Evolutionary conservation across 139 green algal species (phyloP), one percentile per base, ranked within the genome.

Genomic region (Edaphochlamys debaryana): DNA sequence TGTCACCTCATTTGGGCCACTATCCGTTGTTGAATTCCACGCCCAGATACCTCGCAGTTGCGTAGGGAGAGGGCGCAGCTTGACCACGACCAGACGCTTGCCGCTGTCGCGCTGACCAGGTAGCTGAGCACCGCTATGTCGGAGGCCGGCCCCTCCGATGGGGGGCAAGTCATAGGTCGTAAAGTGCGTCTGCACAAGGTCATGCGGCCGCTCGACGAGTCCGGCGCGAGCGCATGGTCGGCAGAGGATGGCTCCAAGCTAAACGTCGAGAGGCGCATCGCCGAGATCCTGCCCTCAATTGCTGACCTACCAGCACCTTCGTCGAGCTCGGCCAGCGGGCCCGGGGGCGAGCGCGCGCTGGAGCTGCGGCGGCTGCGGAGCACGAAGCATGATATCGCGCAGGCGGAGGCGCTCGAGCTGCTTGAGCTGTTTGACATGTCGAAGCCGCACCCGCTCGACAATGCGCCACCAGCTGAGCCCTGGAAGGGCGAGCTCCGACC

Each of bases 221-320:
- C 58, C 66, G 67, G 64, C 23, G n/a, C n/a, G n/a, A n/a, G n/a
- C n/a, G n/a, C n/a, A n/a, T n/a, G n/a, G n/a, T n/a, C n/a, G n/a
- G n/a, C n/a, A n/a, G n/a, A n/a, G n/a, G n/a, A n/a, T n/a, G n/a
- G n/a, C n/a, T n/a, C n/a, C n/a, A n/a, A n/a, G n/a, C n/a, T n/a
- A 52, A 71, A 82, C 50, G 67, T 90, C 56, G 87, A 91, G 38
- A 50, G 74, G 11, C 71, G 82, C 23, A 86, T 93, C 37, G 79
- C 80, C 13, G 89, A 91, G 76, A 89, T 93, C 63, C 79, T 93
- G 42, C 89, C 89, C n/a, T 69, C 67, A 64, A 88, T 93, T 42
- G 89, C 89, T 36, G 89, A 93, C 37, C 81, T 93, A 3, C 85
- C 80, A 2, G 7, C 91, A 0, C 67, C 50, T 50, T 13, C 42